These are phyloP conservation scores for Inga leiocalycina DNA, from an alignment of 306 rosid genomes.

Conservation along the genomic window DNA sequence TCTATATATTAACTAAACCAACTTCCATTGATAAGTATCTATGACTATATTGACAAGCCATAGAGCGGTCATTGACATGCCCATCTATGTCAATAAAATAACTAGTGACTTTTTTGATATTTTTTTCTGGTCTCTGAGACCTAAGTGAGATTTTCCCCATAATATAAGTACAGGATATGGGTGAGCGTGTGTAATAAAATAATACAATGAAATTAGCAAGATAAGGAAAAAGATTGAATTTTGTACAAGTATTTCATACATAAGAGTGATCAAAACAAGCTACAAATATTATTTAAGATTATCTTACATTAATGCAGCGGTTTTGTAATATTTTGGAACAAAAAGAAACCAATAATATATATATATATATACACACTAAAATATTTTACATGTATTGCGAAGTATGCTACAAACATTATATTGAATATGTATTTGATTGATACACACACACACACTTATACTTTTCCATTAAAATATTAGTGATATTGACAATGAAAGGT, in stretches of 20 bases:
- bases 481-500: neutral
- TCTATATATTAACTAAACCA: too few relatives aligned
- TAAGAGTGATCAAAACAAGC: neutral
- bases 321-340: neutral
- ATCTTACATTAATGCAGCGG: too few relatives aligned
- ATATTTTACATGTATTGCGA: neutral
- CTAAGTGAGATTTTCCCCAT: too few relatives aligned
- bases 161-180: neutral
- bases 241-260: neutral
- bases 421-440: neutral
- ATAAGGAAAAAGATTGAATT: neutral
- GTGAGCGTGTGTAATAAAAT: neutral
- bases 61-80: too few relatives aligned
- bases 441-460: too few relatives aligned
- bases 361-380: too few relatives aligned
- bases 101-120: too few relatives aligned
- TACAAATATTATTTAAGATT: too few relatives aligned
- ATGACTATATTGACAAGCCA: too few relatives aligned
- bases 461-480: neutral
- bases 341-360: neutral
- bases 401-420: neutral
- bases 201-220: neutral
- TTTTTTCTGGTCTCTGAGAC: too few relatives aligned
- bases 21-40: too few relatives aligned
- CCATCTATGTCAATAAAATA: too few relatives aligned